Evolutionary conservation across 1,284 basidiomycete genomes (phyloP).

Genomic region (Leccinum ponderosum): DNA sequence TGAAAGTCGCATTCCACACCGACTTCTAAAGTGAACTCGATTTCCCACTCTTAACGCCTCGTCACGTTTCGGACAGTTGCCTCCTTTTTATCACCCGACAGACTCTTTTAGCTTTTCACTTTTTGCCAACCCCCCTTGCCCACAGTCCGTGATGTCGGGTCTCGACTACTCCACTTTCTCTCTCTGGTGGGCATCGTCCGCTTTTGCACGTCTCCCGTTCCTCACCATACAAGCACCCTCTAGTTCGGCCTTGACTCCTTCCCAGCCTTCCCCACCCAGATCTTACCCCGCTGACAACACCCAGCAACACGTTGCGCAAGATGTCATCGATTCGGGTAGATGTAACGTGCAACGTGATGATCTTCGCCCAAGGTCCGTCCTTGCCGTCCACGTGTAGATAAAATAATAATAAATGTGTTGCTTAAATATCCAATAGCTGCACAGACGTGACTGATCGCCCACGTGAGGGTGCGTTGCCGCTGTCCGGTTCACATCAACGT

Average conservation of each 20-base stretch:
- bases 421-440: slow-evolving; percentile 26
- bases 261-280: slow-evolving; percentile 22
- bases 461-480: slow-evolving; percentile 21
- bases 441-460: slow-evolving; percentile 18
- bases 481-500: slow-evolving; percentile 23
- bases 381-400: slow-evolving; percentile 27
- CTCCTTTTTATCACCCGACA: slow-evolving; percentile 9
- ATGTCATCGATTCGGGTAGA: slow-evolving; percentile 33
- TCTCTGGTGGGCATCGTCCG: slow-evolving; percentile 20
- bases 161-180: slow-evolving; percentile 34
- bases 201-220: neutral
- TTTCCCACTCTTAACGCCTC: slow-evolving; percentile 11
- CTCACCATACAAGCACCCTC: slow-evolving; percentile 6
- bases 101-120: neutral
- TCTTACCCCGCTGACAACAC: slow-evolving; percentile 33
- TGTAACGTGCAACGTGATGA: slow-evolving; percentile 33
- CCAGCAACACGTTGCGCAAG: slow-evolving; percentile 30
- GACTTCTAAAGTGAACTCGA: slow-evolving; percentile 21
- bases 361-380: slow-evolving; percentile 37
- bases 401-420: slow-evolving; percentile 4
- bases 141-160: slow-evolving; percentile 17
- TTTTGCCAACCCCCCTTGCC: neutral
- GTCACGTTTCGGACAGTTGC: slow-evolving; percentile 6
- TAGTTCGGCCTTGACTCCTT: slow-evolving; percentile 31
- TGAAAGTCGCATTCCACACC: slow-evolving; percentile 19